These are phyloP conservation scores for Penicillium sp. DNA, from an alignment of 2,329 filamentous ascomycete species.

Conservation along the genomic window DNA sequence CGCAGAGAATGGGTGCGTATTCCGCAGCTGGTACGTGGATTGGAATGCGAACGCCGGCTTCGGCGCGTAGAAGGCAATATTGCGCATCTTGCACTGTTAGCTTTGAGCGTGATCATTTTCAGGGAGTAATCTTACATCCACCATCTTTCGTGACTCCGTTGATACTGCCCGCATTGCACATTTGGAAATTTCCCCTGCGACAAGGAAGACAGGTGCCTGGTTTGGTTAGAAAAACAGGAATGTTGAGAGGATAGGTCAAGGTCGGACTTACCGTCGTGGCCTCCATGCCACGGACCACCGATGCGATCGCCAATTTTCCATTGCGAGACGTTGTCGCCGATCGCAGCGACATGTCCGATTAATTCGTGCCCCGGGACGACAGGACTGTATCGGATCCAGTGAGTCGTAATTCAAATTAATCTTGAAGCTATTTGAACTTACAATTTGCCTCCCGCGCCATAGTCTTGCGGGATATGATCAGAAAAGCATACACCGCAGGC, in stretches of 20 bases:
- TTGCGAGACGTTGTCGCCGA: conserved; percentile 57
- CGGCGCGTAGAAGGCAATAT: conserved; percentile 40
- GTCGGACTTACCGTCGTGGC: conserved; percentile 39
- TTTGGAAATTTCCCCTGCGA: conserved; percentile 67
- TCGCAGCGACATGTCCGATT: conserved; percentile 67
- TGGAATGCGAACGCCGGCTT: conserved; percentile 52
- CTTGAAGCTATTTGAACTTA: conserved; percentile 14
- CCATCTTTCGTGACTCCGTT: conserved; percentile 71
- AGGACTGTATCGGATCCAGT: conserved; percentile 45
- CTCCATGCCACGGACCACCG: conserved; percentile 71
- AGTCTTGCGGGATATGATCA: conserved; percentile 56
- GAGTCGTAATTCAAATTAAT: neutral
- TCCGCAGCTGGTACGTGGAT: conserved; percentile 50
- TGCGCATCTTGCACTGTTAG: no score
- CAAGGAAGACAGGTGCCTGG: conserved; percentile 66
- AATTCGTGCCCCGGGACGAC: conserved; percentile 72
- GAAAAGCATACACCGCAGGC: conserved; percentile 75
- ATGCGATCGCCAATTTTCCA: conserved; percentile 69
- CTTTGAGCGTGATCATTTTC: no score
- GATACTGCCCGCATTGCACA: conserved; percentile 65
- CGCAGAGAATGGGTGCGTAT: conserved; percentile 53
- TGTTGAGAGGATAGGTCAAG: no score
- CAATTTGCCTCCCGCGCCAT: conserved; percentile 60
- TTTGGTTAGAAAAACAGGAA: neutral
- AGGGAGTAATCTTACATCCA: conserved; percentile 58